A percentile compares a stretch with the other conserved stretches of the same genome.
Evolutionary conservation across 129 eudicot genomes (phyloP).

Genomic region (Erigeron canadensis): DNA sequence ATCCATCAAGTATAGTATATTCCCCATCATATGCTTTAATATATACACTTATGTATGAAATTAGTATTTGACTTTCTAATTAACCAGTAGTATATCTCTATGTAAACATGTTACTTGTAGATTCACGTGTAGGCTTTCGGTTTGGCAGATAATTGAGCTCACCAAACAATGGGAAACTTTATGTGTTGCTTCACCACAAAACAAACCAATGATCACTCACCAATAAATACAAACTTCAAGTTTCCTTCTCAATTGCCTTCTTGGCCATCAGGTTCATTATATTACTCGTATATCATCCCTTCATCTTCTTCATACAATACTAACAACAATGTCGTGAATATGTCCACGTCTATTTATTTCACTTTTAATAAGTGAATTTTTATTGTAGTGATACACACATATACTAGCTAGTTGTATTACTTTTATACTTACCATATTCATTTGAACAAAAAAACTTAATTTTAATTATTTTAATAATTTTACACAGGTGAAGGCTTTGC

Average conservation of each 20-base stretch:
- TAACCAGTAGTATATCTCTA: too few species aligned
- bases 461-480: not conserved
- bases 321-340: not conserved
- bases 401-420: too few species aligned
- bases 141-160: not conserved
- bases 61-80: too few species aligned
- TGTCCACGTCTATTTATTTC: not conserved
- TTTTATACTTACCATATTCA: not conserved
- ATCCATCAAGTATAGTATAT: too few species aligned
- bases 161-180: constrained; percentile 30
- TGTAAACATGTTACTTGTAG: not conserved
- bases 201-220: constrained; percentile 4
- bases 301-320: not conserved
- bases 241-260: constrained; percentile 43
- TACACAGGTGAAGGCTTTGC: constrained; percentile 47
- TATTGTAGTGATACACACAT: too few species aligned
- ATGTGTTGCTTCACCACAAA: constrained; percentile 24
- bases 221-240: constrained; percentile 34
- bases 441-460: not conserved
- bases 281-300: not conserved
- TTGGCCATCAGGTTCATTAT: constrained; percentile 45
- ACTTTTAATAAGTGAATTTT: too few species aligned
- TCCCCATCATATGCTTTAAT: too few species aligned
- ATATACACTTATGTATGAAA: too few species aligned
- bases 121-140: not conserved